These are phyloP conservation scores for Malus hybrid DNA, from an alignment of 331 rosid species.

Conservation along the genomic window DNA sequence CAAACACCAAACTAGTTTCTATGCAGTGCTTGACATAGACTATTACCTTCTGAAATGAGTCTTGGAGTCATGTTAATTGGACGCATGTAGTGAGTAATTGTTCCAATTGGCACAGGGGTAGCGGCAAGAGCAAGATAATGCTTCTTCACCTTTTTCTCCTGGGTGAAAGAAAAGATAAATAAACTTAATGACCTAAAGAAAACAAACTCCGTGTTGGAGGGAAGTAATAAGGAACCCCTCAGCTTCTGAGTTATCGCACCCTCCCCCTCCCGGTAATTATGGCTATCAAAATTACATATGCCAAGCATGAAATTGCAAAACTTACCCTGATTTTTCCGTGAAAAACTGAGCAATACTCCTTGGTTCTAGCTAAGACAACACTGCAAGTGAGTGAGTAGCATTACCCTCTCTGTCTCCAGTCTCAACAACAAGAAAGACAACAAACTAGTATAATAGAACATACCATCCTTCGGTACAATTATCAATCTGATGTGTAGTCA, in stretches of 20 bases:
- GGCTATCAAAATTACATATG: conserved; percentile 5
- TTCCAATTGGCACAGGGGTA: too few species aligned
- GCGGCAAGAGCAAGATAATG: not conserved
- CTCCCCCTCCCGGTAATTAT: conserved; percentile 4
- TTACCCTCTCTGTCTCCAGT: conserved; percentile 13
- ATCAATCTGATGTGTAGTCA: conserved; percentile 95
- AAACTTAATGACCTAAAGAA: too few species aligned
- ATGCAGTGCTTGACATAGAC: too few species aligned
- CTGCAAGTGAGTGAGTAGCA: conserved; percentile 40
- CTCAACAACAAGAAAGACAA: conserved; percentile 1
- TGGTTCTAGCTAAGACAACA: conserved; percentile 72
- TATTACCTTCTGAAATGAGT: too few species aligned
- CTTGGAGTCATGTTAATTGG: too few species aligned
- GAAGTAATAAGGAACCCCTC: too few species aligned
- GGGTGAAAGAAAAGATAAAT: too few species aligned
- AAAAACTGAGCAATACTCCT: conserved; percentile 86
- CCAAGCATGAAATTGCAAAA: conserved; percentile 15
- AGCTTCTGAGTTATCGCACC: too few species aligned
- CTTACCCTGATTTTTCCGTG: conserved; percentile 93
- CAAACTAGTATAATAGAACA: not conserved
- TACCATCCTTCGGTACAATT: conserved; percentile 99
- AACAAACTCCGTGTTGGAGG: too few species aligned
- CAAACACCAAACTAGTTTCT: too few species aligned
- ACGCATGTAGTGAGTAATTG: too few species aligned
- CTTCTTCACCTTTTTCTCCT: too few species aligned